phyloP scores from a whole-genome alignment of 2,329 filamentous ascomycete genomes.

The Ophiostoma montium region DNA sequence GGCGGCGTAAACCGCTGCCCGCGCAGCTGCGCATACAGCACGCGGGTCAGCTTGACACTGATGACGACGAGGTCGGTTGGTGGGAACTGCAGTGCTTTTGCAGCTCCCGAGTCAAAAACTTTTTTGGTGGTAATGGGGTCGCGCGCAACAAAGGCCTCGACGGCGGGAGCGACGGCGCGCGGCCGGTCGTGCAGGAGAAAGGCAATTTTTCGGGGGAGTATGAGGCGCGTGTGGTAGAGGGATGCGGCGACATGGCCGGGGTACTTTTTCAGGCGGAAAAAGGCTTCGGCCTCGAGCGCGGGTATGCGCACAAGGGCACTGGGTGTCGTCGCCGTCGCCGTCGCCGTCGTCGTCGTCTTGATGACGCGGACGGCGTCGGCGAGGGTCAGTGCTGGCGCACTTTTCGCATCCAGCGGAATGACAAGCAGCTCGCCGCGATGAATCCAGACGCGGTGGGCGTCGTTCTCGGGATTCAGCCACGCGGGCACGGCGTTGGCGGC shows the following conservation, averaged over 20 bases:
- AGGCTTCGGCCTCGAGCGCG: conserved; percentile 74
- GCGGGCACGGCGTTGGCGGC: conserved; percentile 74
- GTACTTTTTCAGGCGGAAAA: conserved; percentile 76
- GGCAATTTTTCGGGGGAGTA: conserved; percentile 69
- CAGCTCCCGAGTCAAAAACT: conserved; percentile 27
- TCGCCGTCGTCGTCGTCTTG: conserved; percentile 34
- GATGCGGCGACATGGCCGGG: conserved; percentile 60
- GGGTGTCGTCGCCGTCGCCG: too few species aligned
- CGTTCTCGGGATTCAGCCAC: conserved; percentile 86
- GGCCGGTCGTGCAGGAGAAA: conserved; percentile 64
- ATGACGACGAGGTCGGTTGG: conserved; percentile 67
- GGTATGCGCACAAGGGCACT: conserved; percentile 54
- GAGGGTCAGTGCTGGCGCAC: conserved; percentile 37
- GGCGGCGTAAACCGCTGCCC: conserved; percentile 69
- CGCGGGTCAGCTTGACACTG: conserved; percentile 71
- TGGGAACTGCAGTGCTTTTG: conserved; percentile 41
- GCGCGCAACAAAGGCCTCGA: conserved; percentile 85
- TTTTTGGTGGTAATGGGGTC: conserved; percentile 64
- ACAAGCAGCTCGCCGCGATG: conserved; percentile 40
- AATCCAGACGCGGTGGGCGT: conserved; percentile 82
- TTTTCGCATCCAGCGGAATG: conserved; percentile 13
- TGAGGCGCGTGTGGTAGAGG: conserved; percentile 60
- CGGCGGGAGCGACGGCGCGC: conserved; percentile 63
- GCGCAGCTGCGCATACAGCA: conserved; percentile 79
- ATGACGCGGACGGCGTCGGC: conserved; percentile 51